Percentiles rank a stretch among this genome's conserved stretches.
These are phyloP conservation scores for Talaromyces stipitatus DNA, from an alignment of 495 filamentous ascomycete species.

Conservation along the genomic window DNA sequence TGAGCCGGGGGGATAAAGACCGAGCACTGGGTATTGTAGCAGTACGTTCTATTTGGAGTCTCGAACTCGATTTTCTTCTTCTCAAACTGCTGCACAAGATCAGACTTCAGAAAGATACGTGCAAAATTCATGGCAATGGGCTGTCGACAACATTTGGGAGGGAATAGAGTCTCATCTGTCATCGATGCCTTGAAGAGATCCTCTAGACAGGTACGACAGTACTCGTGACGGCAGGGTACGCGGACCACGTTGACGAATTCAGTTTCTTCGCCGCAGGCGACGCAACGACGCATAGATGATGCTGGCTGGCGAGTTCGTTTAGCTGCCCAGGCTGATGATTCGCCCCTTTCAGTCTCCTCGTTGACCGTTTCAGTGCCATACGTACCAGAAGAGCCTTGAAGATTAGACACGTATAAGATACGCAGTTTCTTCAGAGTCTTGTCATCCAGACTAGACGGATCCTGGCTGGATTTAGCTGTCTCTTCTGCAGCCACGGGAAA, in stretches of 20 bases:
- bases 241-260: slow-evolving; percentile 5
- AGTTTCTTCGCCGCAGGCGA: slow-evolving; percentile 10
- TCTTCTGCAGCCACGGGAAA: background rate
- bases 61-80: slow-evolving; percentile 37
- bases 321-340: background rate
- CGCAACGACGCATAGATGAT: slow-evolving; percentile 3
- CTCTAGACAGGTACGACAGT: slow-evolving; percentile 38
- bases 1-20: slow-evolving; percentile 29
- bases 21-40: slow-evolving; percentile 31
- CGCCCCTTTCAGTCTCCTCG: background rate
- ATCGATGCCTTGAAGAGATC: slow-evolving; percentile 31
- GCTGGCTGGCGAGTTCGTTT: background rate
- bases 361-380: background rate
- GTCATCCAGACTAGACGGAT: background rate
- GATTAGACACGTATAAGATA: background rate
- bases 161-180: slow-evolving; percentile 42
- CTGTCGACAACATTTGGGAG: slow-evolving; percentile 43
- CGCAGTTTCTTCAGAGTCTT: slow-evolving; percentile 2
- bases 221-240: slow-evolving; percentile 28
- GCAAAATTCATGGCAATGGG: slow-evolving; percentile 25
- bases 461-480: background rate
- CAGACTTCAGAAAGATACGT: slow-evolving; percentile 18
- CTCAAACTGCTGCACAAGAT: slow-evolving; percentile 21
- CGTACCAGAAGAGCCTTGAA: background rate
- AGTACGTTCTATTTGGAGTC: slow-evolving; percentile 41